These are phyloP conservation scores for Eucalyptus leucophloia DNA, from an alignment of 345 rosid genomes.

Conservation along the genomic window DNA sequence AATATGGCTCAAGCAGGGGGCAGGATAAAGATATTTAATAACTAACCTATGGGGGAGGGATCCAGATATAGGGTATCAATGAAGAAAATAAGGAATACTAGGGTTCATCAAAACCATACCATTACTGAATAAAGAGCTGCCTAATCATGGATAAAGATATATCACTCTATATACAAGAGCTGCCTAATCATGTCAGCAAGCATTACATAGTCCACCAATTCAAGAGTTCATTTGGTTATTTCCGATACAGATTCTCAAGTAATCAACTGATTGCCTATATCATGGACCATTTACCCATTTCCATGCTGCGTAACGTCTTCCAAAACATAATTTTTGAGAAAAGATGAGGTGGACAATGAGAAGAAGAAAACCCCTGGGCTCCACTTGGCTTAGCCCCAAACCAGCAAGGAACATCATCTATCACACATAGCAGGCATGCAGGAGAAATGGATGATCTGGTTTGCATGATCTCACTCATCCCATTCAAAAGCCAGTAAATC, in stretches of 20 bases:
- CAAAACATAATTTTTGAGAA: neutral
- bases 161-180: neutral
- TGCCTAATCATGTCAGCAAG: neutral
- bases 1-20: neutral
- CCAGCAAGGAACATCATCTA: neutral
- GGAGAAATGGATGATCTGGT: neutral
- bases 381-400: neutral
- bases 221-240: neutral
- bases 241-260: neutral
- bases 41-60: neutral
- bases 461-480: neutral
- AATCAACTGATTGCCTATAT: neutral
- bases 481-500: neutral
- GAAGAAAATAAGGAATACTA: neutral
- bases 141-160: neutral
- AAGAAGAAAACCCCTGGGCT: neutral
- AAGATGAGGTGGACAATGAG: neutral
- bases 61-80: neutral
- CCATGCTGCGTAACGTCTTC: neutral
- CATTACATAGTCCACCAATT: neutral
- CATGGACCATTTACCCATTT: neutral
- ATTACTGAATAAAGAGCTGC: neutral
- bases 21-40: neutral
- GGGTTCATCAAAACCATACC: neutral
- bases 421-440: neutral